These are phyloP conservation scores for Termitomyces sp. DNA, from an alignment of 768 basidiomycete genomes.

Conservation along the genomic window DNA sequence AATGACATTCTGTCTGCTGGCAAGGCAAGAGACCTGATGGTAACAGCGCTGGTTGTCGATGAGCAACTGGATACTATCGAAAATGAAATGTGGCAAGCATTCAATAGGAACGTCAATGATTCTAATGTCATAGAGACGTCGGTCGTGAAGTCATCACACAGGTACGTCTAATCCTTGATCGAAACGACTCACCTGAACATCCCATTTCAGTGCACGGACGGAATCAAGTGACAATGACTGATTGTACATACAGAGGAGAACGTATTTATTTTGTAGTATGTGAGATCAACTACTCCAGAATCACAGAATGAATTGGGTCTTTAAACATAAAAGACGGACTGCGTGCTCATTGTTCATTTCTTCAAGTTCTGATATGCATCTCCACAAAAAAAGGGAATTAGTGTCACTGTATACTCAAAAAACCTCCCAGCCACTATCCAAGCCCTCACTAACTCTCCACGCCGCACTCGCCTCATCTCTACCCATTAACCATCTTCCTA, in stretches of 20 bases:
- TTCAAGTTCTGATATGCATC: too few relatives aligned
- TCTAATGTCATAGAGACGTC: not conserved
- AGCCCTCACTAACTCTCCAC: conserved; percentile 66
- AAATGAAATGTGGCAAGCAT: not conserved
- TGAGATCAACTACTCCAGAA: too few relatives aligned
- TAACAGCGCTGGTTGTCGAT: not conserved
- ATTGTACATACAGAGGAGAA: not conserved
- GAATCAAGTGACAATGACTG: too few relatives aligned
- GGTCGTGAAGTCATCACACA: too few relatives aligned
- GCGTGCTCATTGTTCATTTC: too few relatives aligned
- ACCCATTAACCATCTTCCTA: conserved; percentile 58
- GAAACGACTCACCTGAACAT: not conserved
- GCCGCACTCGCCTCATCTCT: conserved; percentile 28
- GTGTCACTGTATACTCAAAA: conserved; percentile 2
- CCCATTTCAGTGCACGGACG: not conserved
- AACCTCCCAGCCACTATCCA: conserved; percentile 36
- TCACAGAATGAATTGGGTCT: not conserved
- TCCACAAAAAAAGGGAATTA: not conserved
- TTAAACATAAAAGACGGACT: too few relatives aligned
- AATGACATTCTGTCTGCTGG: not conserved
- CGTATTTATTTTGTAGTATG: not conserved
- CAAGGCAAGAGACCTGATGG: not conserved
- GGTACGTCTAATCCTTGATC: not conserved
- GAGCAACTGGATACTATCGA: not conserved
- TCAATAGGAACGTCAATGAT: not conserved